A percentile compares a stretch with the other conserved stretches of the same genome.
phyloP scores from a whole-genome alignment of 805 yeast species.

The Barnettozyma sp. region DNA sequence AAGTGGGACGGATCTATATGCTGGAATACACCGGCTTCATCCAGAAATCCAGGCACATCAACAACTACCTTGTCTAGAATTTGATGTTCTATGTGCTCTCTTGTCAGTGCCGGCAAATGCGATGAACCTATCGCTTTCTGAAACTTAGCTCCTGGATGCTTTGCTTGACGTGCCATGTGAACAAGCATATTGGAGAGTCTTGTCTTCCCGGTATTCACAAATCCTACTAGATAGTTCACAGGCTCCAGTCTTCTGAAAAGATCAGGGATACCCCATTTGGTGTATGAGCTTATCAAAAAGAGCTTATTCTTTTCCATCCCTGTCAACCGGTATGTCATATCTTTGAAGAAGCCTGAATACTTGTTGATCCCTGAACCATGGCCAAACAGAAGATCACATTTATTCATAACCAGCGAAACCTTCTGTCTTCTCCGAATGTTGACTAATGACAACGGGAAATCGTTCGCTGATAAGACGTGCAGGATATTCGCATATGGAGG shows the following conservation, averaged over 20 bases:
- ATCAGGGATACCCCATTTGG: constrained; percentile 43
- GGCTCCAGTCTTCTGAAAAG: constrained; percentile 33
- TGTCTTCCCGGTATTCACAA: constrained; percentile 66
- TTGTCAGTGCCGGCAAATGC: constrained; percentile 65
- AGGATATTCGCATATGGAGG: constrained; percentile 44
- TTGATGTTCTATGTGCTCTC: constrained; percentile 38
- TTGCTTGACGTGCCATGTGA: constrained; percentile 18
- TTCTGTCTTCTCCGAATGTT: constrained; percentile 19
- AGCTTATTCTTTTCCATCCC: constrained; percentile 27
- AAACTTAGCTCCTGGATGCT: constrained; percentile 7
- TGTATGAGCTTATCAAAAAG: constrained; percentile 42
- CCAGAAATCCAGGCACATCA: constrained; percentile 36
- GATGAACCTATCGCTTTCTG: constrained; percentile 30
- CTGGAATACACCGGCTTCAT: constrained; percentile 22
- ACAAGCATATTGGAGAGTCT: constrained; percentile 46
- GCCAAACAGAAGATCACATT: constrained; percentile 38
- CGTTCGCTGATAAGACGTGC: constrained; percentile 59
- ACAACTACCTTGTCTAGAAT: constrained; percentile 27
- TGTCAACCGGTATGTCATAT: constrained; percentile 28
- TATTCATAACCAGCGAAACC: constrained; percentile 30
- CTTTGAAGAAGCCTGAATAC: constrained; percentile 29
- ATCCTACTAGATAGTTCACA: constrained; percentile 51
- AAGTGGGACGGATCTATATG: constrained; percentile 25
- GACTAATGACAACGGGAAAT: constrained; percentile 52
- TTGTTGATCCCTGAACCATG: constrained; percentile 25